phyloP scores from a whole-genome alignment of 371 early-diverging fungal species.

The Umbelopsis sp. region DNA sequence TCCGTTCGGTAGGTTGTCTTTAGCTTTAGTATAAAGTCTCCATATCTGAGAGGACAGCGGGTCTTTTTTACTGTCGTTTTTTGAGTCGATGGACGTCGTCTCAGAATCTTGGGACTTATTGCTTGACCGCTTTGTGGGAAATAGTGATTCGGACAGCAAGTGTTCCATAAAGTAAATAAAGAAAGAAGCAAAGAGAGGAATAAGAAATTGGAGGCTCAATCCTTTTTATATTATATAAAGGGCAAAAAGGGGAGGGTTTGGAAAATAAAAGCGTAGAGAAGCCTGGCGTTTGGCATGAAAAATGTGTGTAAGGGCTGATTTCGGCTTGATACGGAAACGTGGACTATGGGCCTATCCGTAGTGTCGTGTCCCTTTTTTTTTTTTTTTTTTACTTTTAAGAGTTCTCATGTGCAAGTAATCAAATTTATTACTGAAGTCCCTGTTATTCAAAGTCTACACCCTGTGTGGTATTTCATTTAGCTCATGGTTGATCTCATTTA shows the following conservation, averaged over 20 bases:
- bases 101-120: neutral
- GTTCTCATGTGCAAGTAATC: no score
- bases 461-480: neutral
- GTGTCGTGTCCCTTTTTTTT: no score
- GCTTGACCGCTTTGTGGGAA: slow-evolving; percentile 23
- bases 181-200: slow-evolving; percentile 3
- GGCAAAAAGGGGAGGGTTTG: slow-evolving; percentile 1
- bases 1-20: slow-evolving; percentile 58
- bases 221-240: slow-evolving; percentile 6
- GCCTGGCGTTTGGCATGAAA: slow-evolving; percentile 10
- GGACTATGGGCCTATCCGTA: neutral
- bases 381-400: no score
- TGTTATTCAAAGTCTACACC: neutral
- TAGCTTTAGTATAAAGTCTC: slow-evolving; percentile 64
- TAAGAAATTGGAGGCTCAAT: neutral
- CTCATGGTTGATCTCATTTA: slow-evolving; percentile 8
- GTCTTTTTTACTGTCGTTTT: slow-evolving; percentile 35
- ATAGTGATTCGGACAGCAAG: slow-evolving; percentile 34
- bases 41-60: slow-evolving; percentile 57
- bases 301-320: slow-evolving; percentile 6
- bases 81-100: neutral
- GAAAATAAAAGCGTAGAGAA: neutral
- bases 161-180: slow-evolving; percentile 13
- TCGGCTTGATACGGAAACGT: slow-evolving; percentile 19
- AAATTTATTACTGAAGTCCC: no score